Conservation (phyloP, 768 basidiomycete species). For the Tulasnella calospora region DNA sequence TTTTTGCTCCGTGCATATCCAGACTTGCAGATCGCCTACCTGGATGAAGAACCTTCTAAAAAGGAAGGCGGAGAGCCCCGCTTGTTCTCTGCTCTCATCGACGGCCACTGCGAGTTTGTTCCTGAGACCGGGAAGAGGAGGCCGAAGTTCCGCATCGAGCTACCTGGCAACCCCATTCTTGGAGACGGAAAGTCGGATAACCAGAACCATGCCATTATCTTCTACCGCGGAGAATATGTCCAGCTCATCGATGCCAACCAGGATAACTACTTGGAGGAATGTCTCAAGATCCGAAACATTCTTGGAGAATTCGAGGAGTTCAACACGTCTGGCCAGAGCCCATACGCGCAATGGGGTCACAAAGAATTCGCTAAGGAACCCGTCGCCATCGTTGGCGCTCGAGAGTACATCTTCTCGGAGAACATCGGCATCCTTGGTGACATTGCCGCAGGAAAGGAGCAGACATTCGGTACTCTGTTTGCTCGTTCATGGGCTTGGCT, state of each 20-base stretch:
- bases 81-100: conserved; percentile 93
- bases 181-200: conserved; percentile 99
- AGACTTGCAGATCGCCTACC: conserved; percentile 95
- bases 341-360: conserved; percentile 85
- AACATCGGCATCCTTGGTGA: conserved; percentile 99
- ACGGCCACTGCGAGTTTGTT: conserved; percentile 94
- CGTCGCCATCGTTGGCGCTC: conserved; percentile 94
- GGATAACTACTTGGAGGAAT: conserved; percentile 99
- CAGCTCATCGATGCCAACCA: conserved; percentile 99
- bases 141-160: conserved; percentile 97
- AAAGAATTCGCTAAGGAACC: conserved; percentile 85
- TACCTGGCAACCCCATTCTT: conserved; percentile 97
- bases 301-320: conserved; percentile 98
- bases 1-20: conserved; percentile 96
- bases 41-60: conserved; percentile 90
- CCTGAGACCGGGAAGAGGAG: conserved; percentile 81
- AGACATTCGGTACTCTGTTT: conserved; percentile 97
- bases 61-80: conserved; percentile 94
- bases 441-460: conserved; percentile 97
- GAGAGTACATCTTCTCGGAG: conserved; percentile 99
- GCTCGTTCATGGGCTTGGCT: conserved; percentile 95
- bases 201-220: conserved; percentile 99
- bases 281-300: conserved; percentile 98
- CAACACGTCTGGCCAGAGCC: conserved; percentile 74
- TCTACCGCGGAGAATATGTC: conserved; percentile 98